A percentile compares a stretch with the other conserved stretches of the same genome.
phyloP scores from a whole-genome alignment of 768 basidiomycete genomes.

The Leccinellum albellum region DNA sequence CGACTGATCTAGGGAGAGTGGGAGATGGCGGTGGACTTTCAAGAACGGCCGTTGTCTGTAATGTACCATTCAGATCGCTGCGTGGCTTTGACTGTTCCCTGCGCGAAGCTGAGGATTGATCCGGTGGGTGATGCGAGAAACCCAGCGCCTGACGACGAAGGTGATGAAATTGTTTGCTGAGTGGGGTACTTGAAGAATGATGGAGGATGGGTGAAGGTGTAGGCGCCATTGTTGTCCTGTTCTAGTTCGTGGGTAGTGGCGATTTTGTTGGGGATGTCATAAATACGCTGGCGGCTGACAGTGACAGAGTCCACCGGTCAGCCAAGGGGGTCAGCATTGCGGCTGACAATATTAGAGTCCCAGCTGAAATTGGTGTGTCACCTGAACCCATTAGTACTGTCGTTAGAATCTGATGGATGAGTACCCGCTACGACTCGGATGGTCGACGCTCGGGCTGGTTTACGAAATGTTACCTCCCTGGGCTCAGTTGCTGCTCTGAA shows the following conservation, averaged over 20 bases:
- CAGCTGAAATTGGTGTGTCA: neutral
- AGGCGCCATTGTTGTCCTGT: conserved; percentile 21
- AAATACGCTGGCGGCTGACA: conserved; percentile 26
- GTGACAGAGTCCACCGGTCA: conserved; percentile 11
- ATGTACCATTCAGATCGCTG: neutral
- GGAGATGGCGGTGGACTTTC: conserved; percentile 3
- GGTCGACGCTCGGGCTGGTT: neutral
- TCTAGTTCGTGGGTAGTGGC: neutral
- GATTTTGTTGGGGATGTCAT: conserved; percentile 11
- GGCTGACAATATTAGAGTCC: conserved; percentile 18
- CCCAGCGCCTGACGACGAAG: conserved; percentile 14
- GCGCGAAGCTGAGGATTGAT: neutral
- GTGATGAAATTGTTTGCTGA: conserved; percentile 8
- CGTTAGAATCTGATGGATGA: neutral
- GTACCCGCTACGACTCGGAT: no score
- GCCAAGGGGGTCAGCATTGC: conserved; percentile 7
- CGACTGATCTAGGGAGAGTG: neutral
- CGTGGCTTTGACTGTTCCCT: conserved; percentile 5
- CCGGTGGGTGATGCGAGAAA: conserved; percentile 2
- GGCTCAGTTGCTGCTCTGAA: no score
- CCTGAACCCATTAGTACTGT: neutral
- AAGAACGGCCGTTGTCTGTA: conserved; percentile 6
- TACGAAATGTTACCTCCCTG: neutral
- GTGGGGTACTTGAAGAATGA: conserved; percentile 1
- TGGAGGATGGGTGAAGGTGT: conserved; percentile 6